Base-by-base conservation (phyloP, 495 filamentous ascomycete genomes). In the Aspergillus sparsus region DNA sequence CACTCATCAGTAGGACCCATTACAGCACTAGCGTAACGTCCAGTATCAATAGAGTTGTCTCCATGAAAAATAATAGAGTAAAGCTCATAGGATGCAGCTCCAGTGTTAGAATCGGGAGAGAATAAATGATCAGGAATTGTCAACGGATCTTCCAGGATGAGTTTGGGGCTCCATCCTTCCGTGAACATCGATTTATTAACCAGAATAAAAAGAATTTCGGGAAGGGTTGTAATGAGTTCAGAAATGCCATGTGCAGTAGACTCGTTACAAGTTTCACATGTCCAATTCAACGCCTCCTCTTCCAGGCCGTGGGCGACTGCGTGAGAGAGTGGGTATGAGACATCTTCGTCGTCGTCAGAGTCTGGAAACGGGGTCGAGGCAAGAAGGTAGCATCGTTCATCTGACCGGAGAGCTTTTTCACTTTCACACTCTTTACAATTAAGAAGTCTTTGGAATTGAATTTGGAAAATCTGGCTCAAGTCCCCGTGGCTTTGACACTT, bases 21-120 rank as follows among this genome's bases (percentile, higher is more conserved):
- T 27, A 71, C 67, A 31, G 53, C 61, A 35, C 58, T 54, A 6
- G 34, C 64, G 50, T 77, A 77, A 50, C 78, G 74, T 5, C 74
- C 78, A 0, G n/a, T 0, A 0, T 55, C 8, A 2, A 53, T 55
- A 2, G 9, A 34, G 0, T 10, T 1, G 13, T 67, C 72, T 0
- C 31, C 4, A 55, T 79, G 75, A 34, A 71, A 62, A 8, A 74
- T 59, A 36, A 74, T 60, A 3, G 62, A 54, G 32, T 63, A 67
- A 12, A 75, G 62, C 39, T 71, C 64, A 57, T 78, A 78, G 7
- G 42, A 5, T 33, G 67, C 31, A 27, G 54, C 33, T 10, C 51
- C 37, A n/a, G 15, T 34, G 7, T 31, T 16, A 18, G 21, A 34
- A 27, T 12, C 35, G 0, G 36, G 45, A 21, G 49, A 27, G 11